These are phyloP conservation scores for Bruguiera sexangula DNA, from an alignment of 345 rosid species.

Conservation along the genomic window DNA sequence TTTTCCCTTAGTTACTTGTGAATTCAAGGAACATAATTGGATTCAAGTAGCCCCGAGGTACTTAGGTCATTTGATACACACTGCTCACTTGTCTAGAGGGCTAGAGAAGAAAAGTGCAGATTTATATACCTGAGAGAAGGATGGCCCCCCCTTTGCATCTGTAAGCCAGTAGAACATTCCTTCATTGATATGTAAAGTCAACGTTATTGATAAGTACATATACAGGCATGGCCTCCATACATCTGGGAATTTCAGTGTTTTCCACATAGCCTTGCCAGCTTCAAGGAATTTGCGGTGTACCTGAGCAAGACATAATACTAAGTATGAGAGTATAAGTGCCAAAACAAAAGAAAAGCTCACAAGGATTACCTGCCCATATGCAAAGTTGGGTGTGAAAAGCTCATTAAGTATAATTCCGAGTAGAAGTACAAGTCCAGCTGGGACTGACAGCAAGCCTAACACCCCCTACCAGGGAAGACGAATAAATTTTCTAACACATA, in stretches of 20 bases:
- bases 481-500: slow-evolving; percentile 11
- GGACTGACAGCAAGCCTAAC: slow-evolving; percentile 69
- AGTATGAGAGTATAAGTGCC: slow-evolving; percentile 10
- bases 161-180: slow-evolving; percentile 95
- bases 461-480: slow-evolving; percentile 56
- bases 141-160: slow-evolving; percentile 68
- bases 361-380: slow-evolving; percentile 58
- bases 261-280: slow-evolving; percentile 85
- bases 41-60: background rate
- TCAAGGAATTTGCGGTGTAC: slow-evolving; percentile 56
- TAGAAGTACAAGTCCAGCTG: slow-evolving; percentile 51
- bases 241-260: slow-evolving; percentile 60
- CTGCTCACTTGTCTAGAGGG: background rate
- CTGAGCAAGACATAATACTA: slow-evolving; percentile 36
- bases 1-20: background rate
- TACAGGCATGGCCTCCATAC: slow-evolving; percentile 91
- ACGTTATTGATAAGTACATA: slow-evolving; percentile 70
- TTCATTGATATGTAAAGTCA: slow-evolving; percentile 72
- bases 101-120: background rate
- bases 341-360: background rate
- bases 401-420: slow-evolving; percentile 66
- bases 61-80: background rate
- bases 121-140: slow-evolving; percentile 68
- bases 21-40: background rate
- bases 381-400: slow-evolving; percentile 45